Evolutionary conservation across 108 stramenopile species (phyloP).

Genomic region (Nitzschia sp.): DNA sequence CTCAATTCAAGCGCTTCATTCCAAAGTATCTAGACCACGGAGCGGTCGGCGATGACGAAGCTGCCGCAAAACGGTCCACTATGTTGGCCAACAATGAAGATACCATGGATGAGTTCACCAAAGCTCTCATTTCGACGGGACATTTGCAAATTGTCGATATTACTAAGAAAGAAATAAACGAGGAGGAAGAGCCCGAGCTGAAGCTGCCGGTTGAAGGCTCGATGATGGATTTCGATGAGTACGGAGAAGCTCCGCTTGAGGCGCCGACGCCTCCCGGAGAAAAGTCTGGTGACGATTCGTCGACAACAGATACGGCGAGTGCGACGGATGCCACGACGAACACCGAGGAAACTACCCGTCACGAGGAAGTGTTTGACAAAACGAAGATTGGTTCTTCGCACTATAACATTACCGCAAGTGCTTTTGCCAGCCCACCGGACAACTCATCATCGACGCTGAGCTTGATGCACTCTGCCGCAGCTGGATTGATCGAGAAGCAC

Average conservation of each 20-base stretch:
- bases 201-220: conserved; percentile 9
- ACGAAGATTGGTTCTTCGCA: conserved; percentile 32
- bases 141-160: conserved; percentile 83
- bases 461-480: conserved; percentile 74
- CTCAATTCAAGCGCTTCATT: conserved; percentile 81
- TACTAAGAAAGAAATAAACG: conserved; percentile 75
- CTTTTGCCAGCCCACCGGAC: conserved; percentile 54
- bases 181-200: conserved; percentile 46
- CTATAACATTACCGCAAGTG: conserved; percentile 50
- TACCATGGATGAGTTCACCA: conserved; percentile 46
- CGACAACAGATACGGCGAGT: neutral
- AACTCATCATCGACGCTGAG: conserved; percentile 61
- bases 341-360: conserved; percentile 14
- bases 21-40: conserved; percentile 85
- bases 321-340: conserved; percentile 10
- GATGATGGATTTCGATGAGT: conserved; percentile 38
- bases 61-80: neutral
- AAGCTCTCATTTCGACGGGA: conserved; percentile 55
- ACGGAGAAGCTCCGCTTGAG: conserved; percentile 33
- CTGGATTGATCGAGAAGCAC: conserved; percentile 77
- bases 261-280: conserved; percentile 14
- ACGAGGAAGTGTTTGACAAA: conserved; percentile 24
- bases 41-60: conserved; percentile 16
- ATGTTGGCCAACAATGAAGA: conserved; percentile 5
- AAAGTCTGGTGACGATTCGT: conserved; percentile 16